A percentile compares a stretch with the other conserved stretches of the same genome.
phyloP scores from a whole-genome alignment of 2,329 filamentous ascomycete species.

The Nemania sp. region DNA sequence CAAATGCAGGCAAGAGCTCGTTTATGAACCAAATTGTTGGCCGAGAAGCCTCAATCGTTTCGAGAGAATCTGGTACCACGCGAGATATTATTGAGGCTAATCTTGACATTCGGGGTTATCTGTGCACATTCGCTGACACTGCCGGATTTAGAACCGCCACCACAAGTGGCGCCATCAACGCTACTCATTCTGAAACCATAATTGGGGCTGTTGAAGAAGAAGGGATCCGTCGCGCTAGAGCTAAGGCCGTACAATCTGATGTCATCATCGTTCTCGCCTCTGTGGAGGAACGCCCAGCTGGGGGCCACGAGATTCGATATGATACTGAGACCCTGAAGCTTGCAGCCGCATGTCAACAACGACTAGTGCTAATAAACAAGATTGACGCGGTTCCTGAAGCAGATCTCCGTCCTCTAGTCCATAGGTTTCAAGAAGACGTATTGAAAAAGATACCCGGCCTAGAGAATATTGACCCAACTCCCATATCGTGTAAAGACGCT shows the following conservation, averaged over 20 bases:
- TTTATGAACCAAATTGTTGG: constrained; percentile 91
- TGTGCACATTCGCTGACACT: constrained; percentile 95
- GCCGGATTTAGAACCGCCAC: constrained; percentile 78
- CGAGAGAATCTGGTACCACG: constrained; percentile 91
- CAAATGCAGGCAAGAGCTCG: constrained; percentile 95
- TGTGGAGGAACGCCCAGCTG: constrained; percentile 65
- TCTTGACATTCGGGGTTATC: constrained; percentile 88
- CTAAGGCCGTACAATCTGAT: constrained; percentile 84
- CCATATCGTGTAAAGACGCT: constrained; percentile 79
- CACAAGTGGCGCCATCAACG: constrained; percentile 26
- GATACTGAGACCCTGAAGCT: constrained; percentile 68
- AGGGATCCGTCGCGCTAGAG: constrained; percentile 87
- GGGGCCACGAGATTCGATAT: constrained; percentile 59
- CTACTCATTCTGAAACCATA: constrained; percentile 39
- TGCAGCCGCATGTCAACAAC: constrained; percentile 61
- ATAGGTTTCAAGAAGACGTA: constrained; percentile 56
- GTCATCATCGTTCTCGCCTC: constrained; percentile 85
- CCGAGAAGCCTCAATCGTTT: constrained; percentile 94
- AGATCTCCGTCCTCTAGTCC: constrained; percentile 55
- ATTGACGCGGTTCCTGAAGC: constrained; percentile 60
- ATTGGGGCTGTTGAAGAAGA: constrained; percentile 87
- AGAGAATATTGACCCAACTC: constrained; percentile 57
- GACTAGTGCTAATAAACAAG: constrained; percentile 73
- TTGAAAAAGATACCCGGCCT: constrained; percentile 57
- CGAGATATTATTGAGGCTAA: constrained; percentile 93